Conservation (phyloP, 257 asterid species). For the Plantago elongata region DNA sequence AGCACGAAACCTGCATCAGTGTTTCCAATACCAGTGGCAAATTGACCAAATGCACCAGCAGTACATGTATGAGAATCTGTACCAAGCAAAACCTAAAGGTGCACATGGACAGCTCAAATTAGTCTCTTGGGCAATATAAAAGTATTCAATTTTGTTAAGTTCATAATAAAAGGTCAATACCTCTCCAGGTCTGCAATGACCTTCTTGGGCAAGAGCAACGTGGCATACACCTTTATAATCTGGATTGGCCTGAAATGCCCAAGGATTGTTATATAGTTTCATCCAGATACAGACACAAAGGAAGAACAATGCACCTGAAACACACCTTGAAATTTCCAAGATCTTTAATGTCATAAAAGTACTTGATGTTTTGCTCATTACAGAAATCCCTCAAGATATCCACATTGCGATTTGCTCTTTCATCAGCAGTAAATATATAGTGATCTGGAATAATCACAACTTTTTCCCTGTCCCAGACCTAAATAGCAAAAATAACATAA, state of each 20-base stretch:
- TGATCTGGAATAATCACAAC: constrained; percentile 89
- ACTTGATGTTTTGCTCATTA: constrained; percentile 77
- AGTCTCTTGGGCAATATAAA: background rate
- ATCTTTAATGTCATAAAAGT: constrained; percentile 92
- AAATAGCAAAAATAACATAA: constrained; percentile 17
- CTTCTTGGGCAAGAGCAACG: constrained; percentile 97
- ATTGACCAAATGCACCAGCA: constrained; percentile 98
- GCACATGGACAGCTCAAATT: constrained; percentile 13
- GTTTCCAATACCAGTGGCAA: constrained; percentile 92
- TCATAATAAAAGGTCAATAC: constrained; percentile 26
- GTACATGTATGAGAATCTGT: constrained; percentile 96
- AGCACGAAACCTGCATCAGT: constrained; percentile 96
- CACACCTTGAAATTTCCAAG: constrained; percentile 79
- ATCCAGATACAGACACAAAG: background rate
- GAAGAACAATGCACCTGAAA: constrained; percentile 5
- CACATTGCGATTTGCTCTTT: constrained; percentile 91
- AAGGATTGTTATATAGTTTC: constrained; percentile 10
- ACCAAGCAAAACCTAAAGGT: constrained; percentile 71
- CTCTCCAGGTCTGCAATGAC: constrained; percentile 99
- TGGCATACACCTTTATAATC: constrained; percentile 98
- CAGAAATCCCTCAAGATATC: constrained; percentile 94
- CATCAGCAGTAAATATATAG: constrained; percentile 90
- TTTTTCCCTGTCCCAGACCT: constrained; percentile 98
- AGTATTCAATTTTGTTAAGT: background rate
- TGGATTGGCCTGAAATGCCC: constrained; percentile 71